These are phyloP conservation scores for Berkeleyomyces rouxiae DNA, from an alignment of 2,329 filamentous ascomycete species.

Conservation along the genomic window DNA sequence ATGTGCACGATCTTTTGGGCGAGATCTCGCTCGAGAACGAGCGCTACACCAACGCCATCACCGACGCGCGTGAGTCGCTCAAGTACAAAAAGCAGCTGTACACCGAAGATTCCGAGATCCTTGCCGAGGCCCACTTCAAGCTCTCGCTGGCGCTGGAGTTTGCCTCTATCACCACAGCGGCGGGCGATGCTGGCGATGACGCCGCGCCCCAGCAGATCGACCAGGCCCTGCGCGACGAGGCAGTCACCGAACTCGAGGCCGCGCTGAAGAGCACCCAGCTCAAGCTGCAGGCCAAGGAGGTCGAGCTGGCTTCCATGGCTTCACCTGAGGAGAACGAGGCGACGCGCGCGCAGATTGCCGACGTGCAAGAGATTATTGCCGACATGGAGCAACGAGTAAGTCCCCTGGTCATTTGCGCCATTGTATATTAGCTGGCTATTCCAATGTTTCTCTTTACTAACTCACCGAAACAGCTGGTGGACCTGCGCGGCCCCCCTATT, in stretches of 20 bases:
- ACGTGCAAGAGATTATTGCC: slow-evolving; percentile 61
- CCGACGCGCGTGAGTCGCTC: slow-evolving; percentile 63
- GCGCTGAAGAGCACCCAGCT: slow-evolving; percentile 57
- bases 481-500: slow-evolving; percentile 48
- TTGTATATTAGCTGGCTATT: neutral
- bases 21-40: slow-evolving; percentile 98
- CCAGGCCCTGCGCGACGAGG: slow-evolving; percentile 53
- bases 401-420: slow-evolving; percentile 10
- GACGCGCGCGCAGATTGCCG: slow-evolving; percentile 44
- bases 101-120: slow-evolving; percentile 61
- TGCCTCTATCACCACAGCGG: slow-evolving; percentile 54
- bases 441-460: neutral
- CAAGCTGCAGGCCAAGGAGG: slow-evolving; percentile 54
- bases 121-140: slow-evolving; percentile 94
- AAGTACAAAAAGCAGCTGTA: slow-evolving; percentile 65
- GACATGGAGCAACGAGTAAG: slow-evolving; percentile 63
- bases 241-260: slow-evolving; percentile 51
- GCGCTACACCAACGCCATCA: slow-evolving; percentile 68
- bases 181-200: slow-evolving; percentile 30
- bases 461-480: slow-evolving; percentile 37
- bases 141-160: slow-evolving; percentile 91
- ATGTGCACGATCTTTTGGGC: slow-evolving; percentile 83
- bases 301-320: slow-evolving; percentile 44
- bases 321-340: slow-evolving; percentile 51
- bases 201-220: slow-evolving; percentile 35